Conservation (phyloP, 768 basidiomycete species). For the Postia placenta region DNA sequence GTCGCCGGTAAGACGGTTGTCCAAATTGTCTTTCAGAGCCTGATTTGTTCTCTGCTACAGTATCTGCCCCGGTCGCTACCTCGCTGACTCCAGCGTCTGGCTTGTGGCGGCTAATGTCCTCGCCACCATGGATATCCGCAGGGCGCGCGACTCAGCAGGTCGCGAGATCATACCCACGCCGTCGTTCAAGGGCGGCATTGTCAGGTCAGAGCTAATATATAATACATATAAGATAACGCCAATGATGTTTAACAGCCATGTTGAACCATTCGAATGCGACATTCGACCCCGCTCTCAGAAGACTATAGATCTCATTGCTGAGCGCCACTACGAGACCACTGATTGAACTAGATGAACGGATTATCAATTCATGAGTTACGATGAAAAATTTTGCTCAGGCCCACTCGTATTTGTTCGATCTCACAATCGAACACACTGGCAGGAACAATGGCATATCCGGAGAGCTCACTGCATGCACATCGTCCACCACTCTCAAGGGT, state of each 20-base stretch:
- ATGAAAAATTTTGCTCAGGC: no score
- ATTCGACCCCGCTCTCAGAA: not conserved
- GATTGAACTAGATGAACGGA: not conserved
- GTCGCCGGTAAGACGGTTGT: conserved; percentile 10
- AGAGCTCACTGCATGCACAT: no score
- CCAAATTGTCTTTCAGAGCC: conserved; percentile 11
- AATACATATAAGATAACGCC: not conserved
- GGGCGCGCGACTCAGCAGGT: conserved; percentile 36
- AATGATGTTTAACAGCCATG: not conserved
- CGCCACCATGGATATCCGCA: conserved; percentile 39
- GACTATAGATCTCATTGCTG: not conserved
- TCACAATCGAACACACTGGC: not conserved
- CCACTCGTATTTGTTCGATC: not conserved
- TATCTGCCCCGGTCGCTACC: conserved; percentile 48
- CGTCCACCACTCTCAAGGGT: not conserved
- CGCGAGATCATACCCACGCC: conserved; percentile 31
- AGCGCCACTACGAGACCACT: not conserved
- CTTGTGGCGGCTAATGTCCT: conserved; percentile 39
- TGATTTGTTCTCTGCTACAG: conserved; percentile 20
- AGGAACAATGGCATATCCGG: not conserved
- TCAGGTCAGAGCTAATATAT: conserved; percentile 29
- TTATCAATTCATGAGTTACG: not conserved
- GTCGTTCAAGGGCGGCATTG: conserved; percentile 36
- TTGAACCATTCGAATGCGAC: not conserved
- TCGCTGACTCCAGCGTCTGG: conserved; percentile 45